Evolutionary conservation across 768 basidiomycete species (phyloP), one percentile per base, ranked within the genome.

Genomic region (Suillus variegatus): DNA sequence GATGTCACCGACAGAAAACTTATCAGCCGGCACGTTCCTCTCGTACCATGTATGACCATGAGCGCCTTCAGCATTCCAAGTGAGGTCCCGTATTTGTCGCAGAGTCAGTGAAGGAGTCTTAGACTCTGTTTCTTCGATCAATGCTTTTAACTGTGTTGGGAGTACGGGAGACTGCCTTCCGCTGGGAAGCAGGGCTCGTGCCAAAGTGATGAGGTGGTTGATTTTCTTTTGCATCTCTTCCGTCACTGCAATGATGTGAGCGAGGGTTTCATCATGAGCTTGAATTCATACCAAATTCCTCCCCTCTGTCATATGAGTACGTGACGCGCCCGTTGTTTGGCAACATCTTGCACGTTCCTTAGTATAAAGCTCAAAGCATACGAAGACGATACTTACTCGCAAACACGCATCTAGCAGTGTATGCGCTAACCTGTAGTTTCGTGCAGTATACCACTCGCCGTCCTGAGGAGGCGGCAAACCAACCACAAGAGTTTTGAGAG

Each of bases 361-460:
- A 43, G 6, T 2, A 57, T 13, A 62, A 6, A 51, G 36, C 35
- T 9, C 28, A 18, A 36, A 44, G 16, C 5, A 64, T 3, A 3
- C 35, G 40, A 10, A 38, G 6, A 36, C 28, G 20, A 41, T 44
- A 25, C 20, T 60, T 66, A 82, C 84, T 52, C 73, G 68, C n/a
- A 84, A 69, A 61, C 79, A 78, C 14, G 74, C 68, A 41, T 70
- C 72, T 0, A 80, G 72, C 8, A 84, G 65, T 6, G 79, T 83
- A 60, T 81, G 76, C 0, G 82, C 80, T 22, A 85, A 70, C 10
- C 79, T 78, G 65, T 80, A 84, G 66, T 80, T 84, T 61, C 84
- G 72, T 40, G 66, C 77, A 5, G 81, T 78, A 38, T 72, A 32
- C 75, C 77, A 75, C 7, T 65, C 72, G 28, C 75, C 75, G 38